Base-by-base conservation (phyloP, 2,329 filamentous ascomycete genomes). In the Golovinomyces cichoracearum region DNA sequence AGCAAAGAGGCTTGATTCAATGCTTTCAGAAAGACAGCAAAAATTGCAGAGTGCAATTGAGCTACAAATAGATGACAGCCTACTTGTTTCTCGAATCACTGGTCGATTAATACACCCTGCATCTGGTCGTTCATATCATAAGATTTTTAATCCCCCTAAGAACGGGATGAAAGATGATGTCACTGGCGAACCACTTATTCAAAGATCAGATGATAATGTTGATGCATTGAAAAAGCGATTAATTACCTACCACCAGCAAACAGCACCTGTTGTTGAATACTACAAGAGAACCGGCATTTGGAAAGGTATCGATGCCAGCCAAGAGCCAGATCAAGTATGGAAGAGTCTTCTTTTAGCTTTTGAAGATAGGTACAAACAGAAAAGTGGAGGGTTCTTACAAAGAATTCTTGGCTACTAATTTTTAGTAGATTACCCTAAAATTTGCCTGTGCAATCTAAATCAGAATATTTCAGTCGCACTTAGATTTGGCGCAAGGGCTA, bases 251-350 rank as follows among this genome's bases (percentile, higher is more conserved):
- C 90, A 98, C 69, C 70, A 76, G 56, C 90, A 98, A 75, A 98
- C 90, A 29, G 68, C 76, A 41, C 90, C 90, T 19, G 90, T 98
- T 46, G 86, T 93, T 53, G 73, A 77, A 51, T 98, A 98, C 73
- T 98, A 98, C 76, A 82, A 92, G 69, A 84, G 85, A 68, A 93
- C 83, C 46, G 86, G 86, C 57, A 94, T 98, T 71, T 98, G 90
- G 90, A 80, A 80, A 65, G 80, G 81, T 53, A 76, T 98, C 59
- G 90, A 98, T 64, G 90, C 90, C 55, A 92, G 83, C 70, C 85
- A 98, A 71, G 80, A 93, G 68, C 90, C 90, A 19, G 83, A 83
- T 45, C 79, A 86, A 65, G 90, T 98, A 53, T 98, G 90, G 90
- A 86, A 84, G 72, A 83, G 78, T 64, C 69, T 98, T 64, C 70